phyloP scores from a whole-genome alignment of 805 yeast genomes.

The Kodamaea restingae region DNA sequence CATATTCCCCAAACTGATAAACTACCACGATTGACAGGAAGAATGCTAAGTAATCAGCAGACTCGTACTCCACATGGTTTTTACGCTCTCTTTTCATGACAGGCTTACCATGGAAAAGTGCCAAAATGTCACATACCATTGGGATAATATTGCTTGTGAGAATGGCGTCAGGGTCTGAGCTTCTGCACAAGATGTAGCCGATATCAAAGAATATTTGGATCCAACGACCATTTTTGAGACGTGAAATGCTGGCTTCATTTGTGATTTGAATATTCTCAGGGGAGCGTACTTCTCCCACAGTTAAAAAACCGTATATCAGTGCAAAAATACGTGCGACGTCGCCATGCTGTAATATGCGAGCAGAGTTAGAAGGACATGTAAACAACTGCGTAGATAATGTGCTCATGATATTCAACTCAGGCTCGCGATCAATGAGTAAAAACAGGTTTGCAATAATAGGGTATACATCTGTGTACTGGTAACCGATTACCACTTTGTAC shows the following conservation, averaged over 20 bases:
- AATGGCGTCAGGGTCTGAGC: slow-evolving; percentile 49
- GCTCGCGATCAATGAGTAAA: slow-evolving; percentile 76
- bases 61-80: slow-evolving; percentile 88
- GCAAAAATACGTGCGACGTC: slow-evolving; percentile 61
- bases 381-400: slow-evolving; percentile 80
- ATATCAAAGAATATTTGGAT: slow-evolving; percentile 77
- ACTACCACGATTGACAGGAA: slow-evolving; percentile 68
- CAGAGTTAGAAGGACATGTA: slow-evolving; percentile 82
- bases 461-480: slow-evolving; percentile 80
- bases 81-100: slow-evolving; percentile 68
- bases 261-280: slow-evolving; percentile 40
- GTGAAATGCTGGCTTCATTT: slow-evolving; percentile 36
- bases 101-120: slow-evolving; percentile 74
- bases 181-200: slow-evolving; percentile 71
- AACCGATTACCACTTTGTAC: slow-evolving; percentile 58
- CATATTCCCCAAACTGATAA: slow-evolving; percentile 54
- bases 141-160: slow-evolving; percentile 45
- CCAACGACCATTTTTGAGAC: slow-evolving; percentile 67
- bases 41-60: slow-evolving; percentile 71
- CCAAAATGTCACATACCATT: slow-evolving; percentile 61
- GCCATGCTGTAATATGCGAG: slow-evolving; percentile 57
- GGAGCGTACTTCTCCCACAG: slow-evolving; percentile 46
- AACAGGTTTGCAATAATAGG: slow-evolving; percentile 71
- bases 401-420: slow-evolving; percentile 72
- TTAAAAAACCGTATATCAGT: slow-evolving; percentile 58